Conservation (phyloP, 345 rosid species). For the Bruguiera parviflora region DNA sequence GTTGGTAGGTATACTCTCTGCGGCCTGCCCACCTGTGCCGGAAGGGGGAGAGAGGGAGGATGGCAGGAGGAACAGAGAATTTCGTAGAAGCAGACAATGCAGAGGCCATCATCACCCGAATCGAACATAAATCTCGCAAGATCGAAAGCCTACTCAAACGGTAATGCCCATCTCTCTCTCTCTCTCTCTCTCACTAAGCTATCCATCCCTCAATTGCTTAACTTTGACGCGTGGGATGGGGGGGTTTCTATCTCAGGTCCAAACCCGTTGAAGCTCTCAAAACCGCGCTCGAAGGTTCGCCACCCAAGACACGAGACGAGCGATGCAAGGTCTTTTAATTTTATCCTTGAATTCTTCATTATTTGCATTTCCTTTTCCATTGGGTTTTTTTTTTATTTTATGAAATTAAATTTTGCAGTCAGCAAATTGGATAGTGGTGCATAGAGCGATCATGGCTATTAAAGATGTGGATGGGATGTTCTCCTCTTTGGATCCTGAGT, state of each 20-base stretch:
- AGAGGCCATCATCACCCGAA: slow-evolving; percentile 82
- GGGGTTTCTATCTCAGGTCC: slow-evolving; percentile 17
- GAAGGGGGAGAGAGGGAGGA: slow-evolving; percentile 5
- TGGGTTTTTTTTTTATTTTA: not conserved
- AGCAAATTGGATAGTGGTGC: slow-evolving; percentile 87
- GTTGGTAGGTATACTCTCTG: too few species aligned
- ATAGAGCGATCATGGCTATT: slow-evolving; percentile 88
- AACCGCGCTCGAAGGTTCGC: slow-evolving; percentile 90
- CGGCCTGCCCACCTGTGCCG: not conserved
- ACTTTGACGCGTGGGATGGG: not conserved
- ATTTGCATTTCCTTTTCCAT: not conserved
- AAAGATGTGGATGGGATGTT: slow-evolving; percentile 82
- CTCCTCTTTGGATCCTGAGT: slow-evolving; percentile 78
- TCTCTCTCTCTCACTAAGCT: not conserved
- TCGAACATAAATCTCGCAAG: slow-evolving; percentile 85
- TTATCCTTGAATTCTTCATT: not conserved
- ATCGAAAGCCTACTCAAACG: slow-evolving; percentile 88
- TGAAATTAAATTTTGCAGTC: slow-evolving; percentile 39
- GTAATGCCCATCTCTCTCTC: slow-evolving; percentile 18
- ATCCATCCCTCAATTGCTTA: not conserved
- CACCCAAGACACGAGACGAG: slow-evolving; percentile 77
- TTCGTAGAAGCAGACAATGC: slow-evolving; percentile 82
- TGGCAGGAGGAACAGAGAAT: slow-evolving; percentile 45
- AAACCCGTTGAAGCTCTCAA: slow-evolving; percentile 77
- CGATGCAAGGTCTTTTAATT: slow-evolving; percentile 69